Base-by-base conservation (phyloP, 1,139 yeast species). In the Geotrichum bryndzae region DNA sequence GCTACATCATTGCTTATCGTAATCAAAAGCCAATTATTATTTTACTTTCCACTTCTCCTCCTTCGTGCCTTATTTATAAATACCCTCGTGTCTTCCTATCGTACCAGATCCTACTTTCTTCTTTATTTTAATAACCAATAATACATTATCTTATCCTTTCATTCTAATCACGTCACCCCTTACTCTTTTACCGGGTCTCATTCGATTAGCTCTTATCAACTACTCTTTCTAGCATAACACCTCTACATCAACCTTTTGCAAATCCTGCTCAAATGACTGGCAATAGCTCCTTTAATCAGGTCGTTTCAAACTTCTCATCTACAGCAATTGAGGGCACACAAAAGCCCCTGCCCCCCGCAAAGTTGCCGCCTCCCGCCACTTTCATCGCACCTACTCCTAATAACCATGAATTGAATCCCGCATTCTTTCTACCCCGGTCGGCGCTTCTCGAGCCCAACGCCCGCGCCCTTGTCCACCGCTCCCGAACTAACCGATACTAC, bases 401-500 rank as follows among this genome's bases (percentile, higher is more conserved):
- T 59, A 63, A 65, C 41, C 77, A 75, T 64, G 74, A 74, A 51
- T 66, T 75, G 60, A 74, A 75, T 63, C 77, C 78, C 1, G 70
- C 76, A 8, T 72, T 69, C 60, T 75, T 75, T 61, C 68, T 75
- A 27, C 75, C 74, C 38, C 66, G 77, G 33, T 68, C 77, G 0
- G 77, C 78, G 1, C 68, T 66, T 15, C 69, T 75, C 58, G 76
- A 74, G 64, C 78, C 78, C 22, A 61, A 69, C 46, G 75, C 75
- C 15, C 64, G 65, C 33, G 77, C 76, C 7, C 66, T 74, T 33
- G 72, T 73, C 33, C 77, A 75, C 65, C 64, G 66, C 50, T 65
- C 73, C 27, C 61, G 72, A 31, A 65, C 68, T 8, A 70, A 69
- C 23, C 57, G 64, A n/a, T 63, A 62, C 15, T 62, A 72, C 61